These are phyloP conservation scores for Lactarius deliciosus DNA, from an alignment of 768 basidiomycete genomes.

Conservation along the genomic window DNA sequence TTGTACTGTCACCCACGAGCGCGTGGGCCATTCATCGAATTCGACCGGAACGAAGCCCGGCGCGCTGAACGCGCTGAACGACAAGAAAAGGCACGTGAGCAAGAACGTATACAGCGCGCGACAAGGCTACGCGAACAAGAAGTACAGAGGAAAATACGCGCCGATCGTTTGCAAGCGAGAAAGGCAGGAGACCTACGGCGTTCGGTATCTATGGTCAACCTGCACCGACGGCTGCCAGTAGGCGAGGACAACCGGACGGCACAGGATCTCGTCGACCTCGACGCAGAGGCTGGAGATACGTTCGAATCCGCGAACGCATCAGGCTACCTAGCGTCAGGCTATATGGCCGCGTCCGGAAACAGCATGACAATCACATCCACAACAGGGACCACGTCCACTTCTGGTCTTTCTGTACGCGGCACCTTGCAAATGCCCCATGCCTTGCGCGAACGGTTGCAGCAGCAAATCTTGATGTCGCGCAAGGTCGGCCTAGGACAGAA, in stretches of 20 bases:
- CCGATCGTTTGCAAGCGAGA: conserved; percentile 35
- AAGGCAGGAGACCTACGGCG: conserved; percentile 63
- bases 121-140: conserved; percentile 34
- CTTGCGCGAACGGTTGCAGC: conserved; percentile 56
- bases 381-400: conserved; percentile 78
- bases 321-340: conserved; percentile 66
- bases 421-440: conserved; percentile 49
- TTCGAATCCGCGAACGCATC: conserved; percentile 64
- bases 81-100: conserved; percentile 46
- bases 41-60: conserved; percentile 69
- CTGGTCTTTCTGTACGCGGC: conserved; percentile 46
- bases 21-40: conserved; percentile 71
- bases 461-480: conserved; percentile 67
- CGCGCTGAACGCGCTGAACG: conserved; percentile 41
- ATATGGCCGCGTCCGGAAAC: conserved; percentile 93
- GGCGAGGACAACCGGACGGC: conserved; percentile 38
- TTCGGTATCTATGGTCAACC: conserved; percentile 71
- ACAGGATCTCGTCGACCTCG: conserved; percentile 46
- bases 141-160: conserved; percentile 31
- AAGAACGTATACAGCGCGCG: conserved; percentile 36
- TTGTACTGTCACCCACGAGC: conserved; percentile 74
- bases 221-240: conserved; percentile 54
- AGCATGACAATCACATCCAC: conserved; percentile 91
- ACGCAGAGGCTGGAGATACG: conserved; percentile 39
- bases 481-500: conserved; percentile 41